A percentile compares a stretch with the other conserved stretches of the same genome.
These are phyloP conservation scores for Zizania palustris DNA, from an alignment of 202 grass and related monocot species.

Conservation along the genomic window DNA sequence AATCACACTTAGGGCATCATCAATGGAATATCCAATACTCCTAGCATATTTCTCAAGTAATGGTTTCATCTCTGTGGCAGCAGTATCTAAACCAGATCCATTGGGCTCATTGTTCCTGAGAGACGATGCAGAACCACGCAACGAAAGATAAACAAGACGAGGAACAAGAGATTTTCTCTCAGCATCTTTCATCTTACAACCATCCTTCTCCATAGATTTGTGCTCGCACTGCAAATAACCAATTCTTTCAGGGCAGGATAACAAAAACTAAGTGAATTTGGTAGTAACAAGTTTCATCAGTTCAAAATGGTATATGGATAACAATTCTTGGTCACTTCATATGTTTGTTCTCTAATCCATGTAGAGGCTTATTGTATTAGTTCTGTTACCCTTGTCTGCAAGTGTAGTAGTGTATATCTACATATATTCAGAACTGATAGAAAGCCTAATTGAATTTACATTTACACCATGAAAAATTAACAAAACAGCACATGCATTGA, in stretches of 20 bases:
- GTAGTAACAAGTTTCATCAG: slow-evolving; percentile 1
- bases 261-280: slow-evolving; percentile 1
- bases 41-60: slow-evolving; percentile 89
- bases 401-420: slow-evolving; percentile 16
- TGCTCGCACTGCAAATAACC: slow-evolving; percentile 61
- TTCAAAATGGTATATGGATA: not conserved
- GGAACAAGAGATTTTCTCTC: slow-evolving; percentile 88
- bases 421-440: not conserved
- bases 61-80: slow-evolving; percentile 60
- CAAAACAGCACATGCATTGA: not conserved
- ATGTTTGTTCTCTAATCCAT: slow-evolving; percentile 5
- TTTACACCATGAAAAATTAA: not conserved
- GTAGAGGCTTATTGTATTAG: not conserved
- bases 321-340: not conserved
- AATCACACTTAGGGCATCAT: slow-evolving; percentile 76
- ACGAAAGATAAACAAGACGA: slow-evolving; percentile 81
- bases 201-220: slow-evolving; percentile 57
- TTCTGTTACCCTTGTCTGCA: not conserved
- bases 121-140: slow-evolving; percentile 46
- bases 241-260: slow-evolving; percentile 21
- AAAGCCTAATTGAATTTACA: slow-evolving; percentile 2
- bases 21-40: slow-evolving; percentile 85
- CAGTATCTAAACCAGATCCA: slow-evolving; percentile 55
- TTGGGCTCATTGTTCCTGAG: slow-evolving; percentile 57
- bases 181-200: slow-evolving; percentile 51